These are phyloP conservation scores for Paramecium primaurelia DNA, from an alignment of 73 alveolate species.

Conservation along the genomic window DNA sequence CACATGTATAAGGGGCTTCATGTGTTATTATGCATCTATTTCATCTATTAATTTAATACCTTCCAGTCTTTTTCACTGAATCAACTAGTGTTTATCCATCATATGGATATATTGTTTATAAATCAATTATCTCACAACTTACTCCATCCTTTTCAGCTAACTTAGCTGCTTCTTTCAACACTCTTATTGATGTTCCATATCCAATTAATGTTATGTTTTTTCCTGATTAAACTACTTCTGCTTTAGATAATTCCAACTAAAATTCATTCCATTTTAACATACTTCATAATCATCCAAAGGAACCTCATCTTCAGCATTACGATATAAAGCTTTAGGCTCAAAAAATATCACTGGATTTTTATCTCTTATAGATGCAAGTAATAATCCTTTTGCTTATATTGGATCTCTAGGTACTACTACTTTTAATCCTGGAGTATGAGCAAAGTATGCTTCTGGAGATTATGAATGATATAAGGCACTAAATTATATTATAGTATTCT, in stretches of 20 bases:
- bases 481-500: neutral
- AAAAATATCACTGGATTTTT: slow-evolving; percentile 92
- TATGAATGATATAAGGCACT: slow-evolving; percentile 86
- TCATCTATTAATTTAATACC: neutral
- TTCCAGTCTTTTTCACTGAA: slow-evolving; percentile 87
- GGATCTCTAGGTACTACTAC: slow-evolving; percentile 95
- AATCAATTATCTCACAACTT: slow-evolving; percentile 87
- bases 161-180: slow-evolving; percentile 73
- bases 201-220: slow-evolving; percentile 83
- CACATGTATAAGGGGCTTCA: slow-evolving; percentile 94
- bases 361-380: slow-evolving; percentile 82
- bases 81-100: slow-evolving; percentile 85
- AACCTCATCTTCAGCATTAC: slow-evolving; percentile 76
- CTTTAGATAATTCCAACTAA: slow-evolving; percentile 67
- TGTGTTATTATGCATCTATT: slow-evolving; percentile 78
- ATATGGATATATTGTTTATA: slow-evolving; percentile 90
- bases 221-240: slow-evolving; percentile 90
- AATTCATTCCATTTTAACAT: slow-evolving; percentile 55
- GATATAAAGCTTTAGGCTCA: slow-evolving; percentile 91
- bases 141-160: slow-evolving; percentile 84
- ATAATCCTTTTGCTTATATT: slow-evolving; percentile 88
- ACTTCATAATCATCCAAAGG: slow-evolving; percentile 91
- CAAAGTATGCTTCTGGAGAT: slow-evolving; percentile 92
- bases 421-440: slow-evolving; percentile 93
- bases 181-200: slow-evolving; percentile 81